Percentiles rank a stretch among this genome's conserved stretches.
phyloP scores from a whole-genome alignment of 352 stramenopile genomes.

The Phytophthora podocarpi region DNA sequence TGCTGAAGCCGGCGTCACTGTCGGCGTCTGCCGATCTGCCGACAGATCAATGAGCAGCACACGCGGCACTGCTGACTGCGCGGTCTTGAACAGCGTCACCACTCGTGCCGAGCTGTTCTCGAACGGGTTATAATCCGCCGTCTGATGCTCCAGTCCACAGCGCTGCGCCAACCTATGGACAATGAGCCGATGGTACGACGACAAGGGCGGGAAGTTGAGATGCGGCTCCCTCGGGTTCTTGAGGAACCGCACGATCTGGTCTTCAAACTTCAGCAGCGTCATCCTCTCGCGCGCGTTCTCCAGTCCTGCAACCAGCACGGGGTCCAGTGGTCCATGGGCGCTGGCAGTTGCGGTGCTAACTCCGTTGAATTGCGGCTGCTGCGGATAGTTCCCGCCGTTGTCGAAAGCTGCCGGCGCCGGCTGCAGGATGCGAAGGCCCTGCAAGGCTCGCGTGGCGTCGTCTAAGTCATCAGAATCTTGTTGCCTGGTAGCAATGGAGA shows the following conservation, averaged over 20 bases:
- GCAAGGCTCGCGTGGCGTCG: conserved; percentile 32
- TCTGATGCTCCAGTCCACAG: conserved; percentile 92
- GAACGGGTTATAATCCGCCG: conserved; percentile 70
- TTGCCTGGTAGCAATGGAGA: conserved; percentile 17
- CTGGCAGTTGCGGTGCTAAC: conserved; percentile 69
- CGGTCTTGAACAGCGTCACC: conserved; percentile 90
- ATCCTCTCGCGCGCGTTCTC: conserved; percentile 84
- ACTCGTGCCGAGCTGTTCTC: conserved; percentile 75
- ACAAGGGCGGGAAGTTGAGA: conserved; percentile 81
- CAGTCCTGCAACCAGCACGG: conserved; percentile 75
- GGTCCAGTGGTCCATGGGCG: conserved; percentile 68
- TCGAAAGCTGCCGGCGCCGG: conserved; percentile 37
- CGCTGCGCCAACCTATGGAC: conserved; percentile 93
- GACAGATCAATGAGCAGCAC: conserved; percentile 91
- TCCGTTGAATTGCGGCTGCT: conserved; percentile 14
- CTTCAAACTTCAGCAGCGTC: conserved; percentile 86
- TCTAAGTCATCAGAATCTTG: conserved; percentile 18
- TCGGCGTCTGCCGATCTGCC: conserved; percentile 62
- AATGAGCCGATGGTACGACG: conserved; percentile 89
- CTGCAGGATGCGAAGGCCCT: conserved; percentile 46
- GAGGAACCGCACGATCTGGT: conserved; percentile 88
- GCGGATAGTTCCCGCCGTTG: conserved; percentile 58
- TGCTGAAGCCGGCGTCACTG: conserved; percentile 71
- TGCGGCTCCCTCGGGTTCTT: conserved; percentile 63
- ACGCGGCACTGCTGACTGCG: conserved; percentile 73